Conservation (phyloP, 305 asterid genomes). For the Nicotiana rustica region DNA sequence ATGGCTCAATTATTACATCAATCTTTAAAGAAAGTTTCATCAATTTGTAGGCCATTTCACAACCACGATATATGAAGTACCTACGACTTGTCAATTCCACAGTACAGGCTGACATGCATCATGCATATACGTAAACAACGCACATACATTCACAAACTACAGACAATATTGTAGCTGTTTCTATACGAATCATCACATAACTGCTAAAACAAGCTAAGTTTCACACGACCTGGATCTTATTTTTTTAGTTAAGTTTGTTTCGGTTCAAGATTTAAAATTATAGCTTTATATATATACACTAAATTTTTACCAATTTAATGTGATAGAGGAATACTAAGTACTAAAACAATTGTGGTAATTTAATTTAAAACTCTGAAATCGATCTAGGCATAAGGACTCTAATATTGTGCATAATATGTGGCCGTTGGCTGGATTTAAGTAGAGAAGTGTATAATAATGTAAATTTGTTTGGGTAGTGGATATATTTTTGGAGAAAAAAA, state of each 20-base stretch:
- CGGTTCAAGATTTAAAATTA: too few relatives aligned
- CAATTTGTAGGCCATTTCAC: constrained; percentile 3
- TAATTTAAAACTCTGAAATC: neutral
- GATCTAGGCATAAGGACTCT: neutral
- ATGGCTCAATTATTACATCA: neutral
- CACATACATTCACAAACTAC: neutral
- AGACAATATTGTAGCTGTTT: neutral
- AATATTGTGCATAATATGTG: neutral
- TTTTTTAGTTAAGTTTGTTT: too few relatives aligned
- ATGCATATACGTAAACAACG: neutral
- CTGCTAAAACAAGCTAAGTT: too few relatives aligned
- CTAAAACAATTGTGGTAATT: neutral
- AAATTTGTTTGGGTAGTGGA: neutral
- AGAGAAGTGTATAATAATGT: too few relatives aligned
- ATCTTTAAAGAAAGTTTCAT: neutral
- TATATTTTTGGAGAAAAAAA: neutral
- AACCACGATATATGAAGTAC: constrained; percentile 9
- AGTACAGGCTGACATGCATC: neutral
- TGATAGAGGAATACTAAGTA: too few relatives aligned
- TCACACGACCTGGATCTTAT: too few relatives aligned
- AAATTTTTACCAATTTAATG: too few relatives aligned
- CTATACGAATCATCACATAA: neutral
- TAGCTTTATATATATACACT: too few relatives aligned
- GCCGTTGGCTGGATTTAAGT: neutral
- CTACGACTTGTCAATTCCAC: constrained; percentile 23